Percentiles rank a stretch among this genome's conserved stretches.
Evolutionary conservation across 345 rosid genomes (phyloP).

Genomic region (Psidium friedrichsthalianum): DNA sequence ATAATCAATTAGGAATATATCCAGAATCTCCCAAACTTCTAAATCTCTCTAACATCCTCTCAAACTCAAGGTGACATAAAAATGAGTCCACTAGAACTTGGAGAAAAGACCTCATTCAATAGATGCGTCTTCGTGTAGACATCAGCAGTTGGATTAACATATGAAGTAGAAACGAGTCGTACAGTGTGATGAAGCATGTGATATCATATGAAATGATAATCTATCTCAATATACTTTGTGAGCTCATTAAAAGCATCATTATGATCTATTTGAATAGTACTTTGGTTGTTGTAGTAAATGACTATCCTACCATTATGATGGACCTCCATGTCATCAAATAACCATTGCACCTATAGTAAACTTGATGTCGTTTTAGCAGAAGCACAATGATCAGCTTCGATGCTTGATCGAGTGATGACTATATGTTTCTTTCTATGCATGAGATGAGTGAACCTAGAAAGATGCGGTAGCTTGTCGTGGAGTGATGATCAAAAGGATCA

Average conservation of each 20-base stretch:
- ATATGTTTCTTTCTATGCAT: background rate
- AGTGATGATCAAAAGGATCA: too few relatives aligned
- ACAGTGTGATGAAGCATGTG: background rate
- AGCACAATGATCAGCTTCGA: background rate
- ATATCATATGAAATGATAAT: background rate
- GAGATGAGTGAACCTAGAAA: background rate
- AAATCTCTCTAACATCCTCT: background rate
- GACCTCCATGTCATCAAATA: background rate
- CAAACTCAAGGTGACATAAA: background rate
- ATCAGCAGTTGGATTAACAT: background rate
- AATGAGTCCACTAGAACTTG: background rate
- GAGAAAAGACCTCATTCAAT: background rate
- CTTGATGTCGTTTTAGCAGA: background rate
- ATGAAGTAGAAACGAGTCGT: background rate
- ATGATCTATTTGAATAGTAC: background rate
- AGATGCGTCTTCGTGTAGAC: background rate
- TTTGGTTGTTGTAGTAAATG: background rate
- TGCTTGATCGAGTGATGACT: background rate
- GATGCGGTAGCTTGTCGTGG: background rate
- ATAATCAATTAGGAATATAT: background rate
- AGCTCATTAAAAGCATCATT: background rate
- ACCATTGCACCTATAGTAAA: background rate
- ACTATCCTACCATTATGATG: background rate
- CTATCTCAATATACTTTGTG: background rate
- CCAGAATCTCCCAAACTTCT: background rate